Base-by-base conservation (phyloP, 805 yeast genomes). In the Wickerhamiella lipophila region DNA sequence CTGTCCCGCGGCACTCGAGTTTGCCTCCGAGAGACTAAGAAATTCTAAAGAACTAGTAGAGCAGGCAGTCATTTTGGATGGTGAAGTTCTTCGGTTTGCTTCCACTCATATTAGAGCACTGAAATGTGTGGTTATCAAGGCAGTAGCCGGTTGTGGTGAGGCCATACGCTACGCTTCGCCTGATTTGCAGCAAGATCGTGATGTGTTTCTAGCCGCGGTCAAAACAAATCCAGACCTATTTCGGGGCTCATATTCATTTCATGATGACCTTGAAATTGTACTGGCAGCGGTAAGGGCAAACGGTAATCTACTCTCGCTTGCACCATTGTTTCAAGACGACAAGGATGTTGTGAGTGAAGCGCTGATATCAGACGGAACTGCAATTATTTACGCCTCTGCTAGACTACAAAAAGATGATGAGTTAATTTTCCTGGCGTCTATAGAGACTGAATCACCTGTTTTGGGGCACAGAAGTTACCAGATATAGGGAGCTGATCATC, bases 341-440 rank as follows among this genome's bases (percentile, higher is more conserved):
- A 25, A 34, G 11, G 23, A 34, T 12, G 25, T 34, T 2, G 47
- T 44, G 3, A 8, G n/a, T 1, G 35, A 25, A 2, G 47, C 47
- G 8, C 13, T 44, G 4, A 22, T 23, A 5, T 21, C 26, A 16
- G 47, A 44, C 16, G 41, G 47, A 15, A 27, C 22, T 3, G 40
- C 47, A 2, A 19, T 44, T 3, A 44, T 44, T 6, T 44, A 44
- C 23, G 47, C 41, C 5, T 44, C 47, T 23, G 15, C 34, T 12
- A 15, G 40, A 8, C 41, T 44, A 6, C 47, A 44, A 15, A 22
- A 23, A 23, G 12, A 40, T 15, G 32, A 40, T 3, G 27, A 22
- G 18, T 3, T 40, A 7, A 23, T 40, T 3, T n/a, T 23, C 4
- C 19, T 40, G 21, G 29, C 43, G 13, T 22, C 29, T 3, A 40